These are phyloP conservation scores for Fusarium sp. DNA, from an alignment of 2,329 filamentous ascomycete genomes.

Conservation along the genomic window DNA sequence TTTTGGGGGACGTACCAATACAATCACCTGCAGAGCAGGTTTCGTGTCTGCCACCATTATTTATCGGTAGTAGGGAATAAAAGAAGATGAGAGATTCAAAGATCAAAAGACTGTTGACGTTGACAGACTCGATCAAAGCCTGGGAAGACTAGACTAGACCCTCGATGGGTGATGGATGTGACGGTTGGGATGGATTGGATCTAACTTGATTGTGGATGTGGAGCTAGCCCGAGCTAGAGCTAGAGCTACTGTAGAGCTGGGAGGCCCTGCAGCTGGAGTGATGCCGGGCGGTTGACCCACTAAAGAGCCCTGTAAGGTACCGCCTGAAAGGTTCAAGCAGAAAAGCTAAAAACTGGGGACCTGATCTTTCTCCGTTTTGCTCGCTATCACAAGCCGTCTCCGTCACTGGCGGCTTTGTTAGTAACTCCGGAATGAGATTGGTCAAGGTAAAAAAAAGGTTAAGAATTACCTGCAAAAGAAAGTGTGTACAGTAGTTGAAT, in stretches of 20 bases:
- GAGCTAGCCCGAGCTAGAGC: not conserved
- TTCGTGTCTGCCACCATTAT: constrained; percentile 45
- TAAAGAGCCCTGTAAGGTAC: constrained; percentile 39
- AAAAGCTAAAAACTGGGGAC: constrained; percentile 23
- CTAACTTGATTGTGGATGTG: constrained; percentile 14
- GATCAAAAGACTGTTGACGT: constrained; percentile 11
- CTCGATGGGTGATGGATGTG: constrained; percentile 7
- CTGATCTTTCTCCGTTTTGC: not conserved
- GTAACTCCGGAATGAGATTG: constrained; percentile 22
- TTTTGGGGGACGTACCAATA: constrained; percentile 69
- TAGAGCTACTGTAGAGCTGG: not conserved
- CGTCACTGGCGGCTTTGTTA: constrained; percentile 19
- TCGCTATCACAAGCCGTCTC: constrained; percentile 25
- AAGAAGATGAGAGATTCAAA: constrained; percentile 3
- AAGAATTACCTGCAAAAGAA: not conserved
- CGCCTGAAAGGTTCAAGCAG: constrained; percentile 30
- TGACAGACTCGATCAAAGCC: constrained; percentile 17
- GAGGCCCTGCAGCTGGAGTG: constrained; percentile 1
- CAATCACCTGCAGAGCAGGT: constrained; percentile 77
- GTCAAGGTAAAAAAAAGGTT: not conserved
- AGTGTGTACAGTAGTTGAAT: not conserved
- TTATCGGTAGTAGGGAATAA: constrained; percentile 1
- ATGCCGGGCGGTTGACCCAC: constrained; percentile 25
- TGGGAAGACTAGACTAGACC: constrained; percentile 1
- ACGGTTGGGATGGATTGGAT: constrained; percentile 15